Base-by-base conservation (phyloP, 2,329 filamentous ascomycete species). In the Xylariomycetidae sp. region DNA sequence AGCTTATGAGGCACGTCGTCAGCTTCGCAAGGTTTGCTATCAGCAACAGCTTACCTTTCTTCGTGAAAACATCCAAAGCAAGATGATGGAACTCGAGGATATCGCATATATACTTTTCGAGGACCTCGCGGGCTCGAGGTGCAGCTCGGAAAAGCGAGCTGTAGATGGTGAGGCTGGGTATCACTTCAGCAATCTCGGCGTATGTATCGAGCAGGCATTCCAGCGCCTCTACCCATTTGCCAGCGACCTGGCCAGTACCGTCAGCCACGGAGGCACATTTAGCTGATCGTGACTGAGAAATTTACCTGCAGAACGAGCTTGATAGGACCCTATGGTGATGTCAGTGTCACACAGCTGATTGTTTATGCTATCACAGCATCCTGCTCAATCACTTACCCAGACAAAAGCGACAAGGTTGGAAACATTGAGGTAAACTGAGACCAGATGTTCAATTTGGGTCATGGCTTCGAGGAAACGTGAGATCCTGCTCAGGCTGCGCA, bases 401-500 rank as follows among this genome's bases (percentile, higher is more conserved):
- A 50, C 20, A 24, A 44, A 50, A 3, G 40, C 46, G 4, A 50
- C 46, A 3, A 40, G 34, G 10, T 40, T 32, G 3, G 37, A 37
- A 6, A 43, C 43, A 20, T 48, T 48, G 8, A 50, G 34, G 18
- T 48, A 50, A 9, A 47, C 29, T 13, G 36, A 28, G 6, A 46
- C 44, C 3, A 50, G 19, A 25, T 48, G 34, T 15, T 47, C 44
- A 4, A 50, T 32, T 16, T 50, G 42, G 5, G 28, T 28, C 47
- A 48, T 48, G 1, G 40, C 47, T 14, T 48, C 46, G 1, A 50
- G 23, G 15, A 50, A 50, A 15, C 40, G 43, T 3, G 39, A 43
- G 3, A 50, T 20, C 22, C 42, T 35, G 3, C 19, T 38, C 7
- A 50, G 19, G 13, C 29, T 44, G 3, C 46, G 37, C 9, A 48